phyloP scores from a whole-genome alignment of 2,329 filamentous ascomycete genomes.

The Colletotrichum euphorbiae region DNA sequence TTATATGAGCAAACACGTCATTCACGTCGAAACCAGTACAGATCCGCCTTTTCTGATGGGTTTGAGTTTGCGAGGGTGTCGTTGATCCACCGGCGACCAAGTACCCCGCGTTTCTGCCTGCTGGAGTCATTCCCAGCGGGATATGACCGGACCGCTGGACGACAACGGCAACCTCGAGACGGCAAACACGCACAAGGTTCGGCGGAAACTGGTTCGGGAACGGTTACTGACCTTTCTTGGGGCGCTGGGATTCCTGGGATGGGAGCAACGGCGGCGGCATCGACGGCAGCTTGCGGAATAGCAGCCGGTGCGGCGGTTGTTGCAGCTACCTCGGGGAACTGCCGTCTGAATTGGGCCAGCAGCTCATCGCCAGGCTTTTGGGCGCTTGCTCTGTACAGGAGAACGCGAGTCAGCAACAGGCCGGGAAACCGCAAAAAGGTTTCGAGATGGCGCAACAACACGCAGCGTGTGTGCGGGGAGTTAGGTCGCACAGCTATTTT shows the following conservation, averaged over 20 bases:
- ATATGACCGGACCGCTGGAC: slow-evolving; percentile 4
- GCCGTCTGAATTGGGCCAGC: slow-evolving; percentile 84
- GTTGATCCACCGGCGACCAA: slow-evolving; percentile 6
- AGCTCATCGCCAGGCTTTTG: slow-evolving; percentile 90
- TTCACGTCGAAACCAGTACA: not conserved
- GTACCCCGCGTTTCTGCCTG: slow-evolving; percentile 33
- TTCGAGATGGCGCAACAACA: slow-evolving; percentile 28
- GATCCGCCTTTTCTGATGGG: not conserved
- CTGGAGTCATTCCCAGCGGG: slow-evolving; percentile 19
- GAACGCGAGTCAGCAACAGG: slow-evolving; percentile 29
- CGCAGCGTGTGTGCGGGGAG: slow-evolving; percentile 27
- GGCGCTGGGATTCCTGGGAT: slow-evolving; percentile 30
- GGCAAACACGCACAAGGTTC: not conserved
- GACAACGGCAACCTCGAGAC: slow-evolving; percentile 7
- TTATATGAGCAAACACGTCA: slow-evolving; percentile 34
- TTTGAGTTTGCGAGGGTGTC: not conserved
- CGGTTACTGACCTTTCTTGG: slow-evolving; percentile 37
- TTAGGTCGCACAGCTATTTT: slow-evolving; percentile 27
- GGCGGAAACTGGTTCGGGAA: not conserved
- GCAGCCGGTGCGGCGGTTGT: slow-evolving; percentile 59
- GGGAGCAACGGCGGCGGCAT: slow-evolving; percentile 43
- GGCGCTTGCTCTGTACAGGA: slow-evolving; percentile 71
- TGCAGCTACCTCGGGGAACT: slow-evolving; percentile 79
- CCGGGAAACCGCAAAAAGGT: slow-evolving; percentile 25
- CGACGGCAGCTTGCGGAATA: slow-evolving; percentile 48